A percentile compares a stretch with the other conserved stretches of the same genome.
Evolutionary conservation across 176 grass and related monocot species (phyloP).

Genomic region (Tuctoria greenei): DNA sequence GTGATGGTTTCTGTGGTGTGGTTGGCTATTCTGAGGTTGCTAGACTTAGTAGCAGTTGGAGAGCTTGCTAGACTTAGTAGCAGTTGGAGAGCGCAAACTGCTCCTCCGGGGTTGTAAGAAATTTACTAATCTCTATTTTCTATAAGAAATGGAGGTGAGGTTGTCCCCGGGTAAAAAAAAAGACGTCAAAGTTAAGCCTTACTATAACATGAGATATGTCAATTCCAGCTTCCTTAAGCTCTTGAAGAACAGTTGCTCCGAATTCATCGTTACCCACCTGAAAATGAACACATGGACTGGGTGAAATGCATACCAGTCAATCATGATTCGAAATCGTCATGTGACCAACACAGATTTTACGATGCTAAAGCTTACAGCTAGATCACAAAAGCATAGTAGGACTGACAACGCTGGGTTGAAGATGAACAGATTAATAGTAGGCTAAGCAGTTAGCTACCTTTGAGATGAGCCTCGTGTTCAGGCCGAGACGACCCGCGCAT

Average conservation of each 20-base stretch:
- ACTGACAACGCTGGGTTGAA: not conserved
- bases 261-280: constrained; percentile 51
- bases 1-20: too few relatives aligned
- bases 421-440: not conserved
- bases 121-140: too few relatives aligned
- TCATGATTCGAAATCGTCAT: not conserved
- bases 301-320: not conserved
- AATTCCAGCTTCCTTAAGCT: constrained; percentile 38
- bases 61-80: too few relatives aligned
- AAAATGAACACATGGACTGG: not conserved
- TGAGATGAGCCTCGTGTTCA: constrained; percentile 47
- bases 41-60: too few relatives aligned
- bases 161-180: too few relatives aligned
- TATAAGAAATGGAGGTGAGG: too few relatives aligned
- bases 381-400: not conserved
- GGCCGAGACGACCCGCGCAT: constrained; percentile 42
- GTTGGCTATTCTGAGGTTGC: too few relatives aligned
- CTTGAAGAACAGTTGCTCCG: constrained; percentile 33
- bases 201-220: constrained; percentile 56
- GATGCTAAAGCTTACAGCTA: too few relatives aligned
- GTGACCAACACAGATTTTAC: not conserved
- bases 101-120: too few relatives aligned
- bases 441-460: constrained; percentile 28
- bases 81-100: too few relatives aligned
- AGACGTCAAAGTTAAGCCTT: constrained; percentile 19